phyloP scores from a whole-genome alignment of 768 basidiomycete species.

The Suillus alpinus region DNA sequence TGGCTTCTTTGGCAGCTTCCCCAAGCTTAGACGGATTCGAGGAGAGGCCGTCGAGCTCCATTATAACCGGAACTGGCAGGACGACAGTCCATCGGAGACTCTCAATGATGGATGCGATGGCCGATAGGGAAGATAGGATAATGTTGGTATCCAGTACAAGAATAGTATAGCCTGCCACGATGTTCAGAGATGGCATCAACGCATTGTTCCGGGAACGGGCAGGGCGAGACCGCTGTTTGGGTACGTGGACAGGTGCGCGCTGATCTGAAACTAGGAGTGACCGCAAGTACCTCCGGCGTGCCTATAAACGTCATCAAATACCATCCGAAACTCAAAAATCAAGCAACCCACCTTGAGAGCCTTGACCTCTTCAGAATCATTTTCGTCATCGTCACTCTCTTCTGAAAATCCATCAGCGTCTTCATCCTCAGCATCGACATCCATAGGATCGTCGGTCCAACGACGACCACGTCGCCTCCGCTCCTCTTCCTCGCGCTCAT shows the following conservation, averaged over 20 bases:
- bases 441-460: constrained; percentile 70
- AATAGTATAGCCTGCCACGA: constrained; percentile 83
- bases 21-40: constrained; percentile 65
- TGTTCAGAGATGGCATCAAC: constrained; percentile 43
- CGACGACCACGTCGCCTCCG: constrained; percentile 55
- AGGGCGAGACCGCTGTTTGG: constrained; percentile 28
- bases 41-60: constrained; percentile 93
- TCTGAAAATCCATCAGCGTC: constrained; percentile 45
- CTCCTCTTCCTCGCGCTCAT: constrained; percentile 69
- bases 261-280: constrained; percentile 55
- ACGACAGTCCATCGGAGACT: constrained; percentile 83
- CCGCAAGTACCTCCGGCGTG: constrained; percentile 71
- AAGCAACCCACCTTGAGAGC: constrained; percentile 66
- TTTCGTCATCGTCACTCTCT: constrained; percentile 53
- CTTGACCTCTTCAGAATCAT: constrained; percentile 70
- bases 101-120: constrained; percentile 76
- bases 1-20: constrained; percentile 67
- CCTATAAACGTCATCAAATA: constrained; percentile 38
- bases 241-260: constrained; percentile 24
- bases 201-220: constrained; percentile 27
- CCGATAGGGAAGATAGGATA: constrained; percentile 75
- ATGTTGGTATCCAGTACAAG: constrained; percentile 97
- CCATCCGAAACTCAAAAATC: constrained; percentile 5
- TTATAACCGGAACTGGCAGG: constrained; percentile 91
- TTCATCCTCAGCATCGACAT: constrained; percentile 59